Conservation (phyloP, 2,329 filamentous ascomycete genomes). For the Helicocarpus griseus region DNA sequence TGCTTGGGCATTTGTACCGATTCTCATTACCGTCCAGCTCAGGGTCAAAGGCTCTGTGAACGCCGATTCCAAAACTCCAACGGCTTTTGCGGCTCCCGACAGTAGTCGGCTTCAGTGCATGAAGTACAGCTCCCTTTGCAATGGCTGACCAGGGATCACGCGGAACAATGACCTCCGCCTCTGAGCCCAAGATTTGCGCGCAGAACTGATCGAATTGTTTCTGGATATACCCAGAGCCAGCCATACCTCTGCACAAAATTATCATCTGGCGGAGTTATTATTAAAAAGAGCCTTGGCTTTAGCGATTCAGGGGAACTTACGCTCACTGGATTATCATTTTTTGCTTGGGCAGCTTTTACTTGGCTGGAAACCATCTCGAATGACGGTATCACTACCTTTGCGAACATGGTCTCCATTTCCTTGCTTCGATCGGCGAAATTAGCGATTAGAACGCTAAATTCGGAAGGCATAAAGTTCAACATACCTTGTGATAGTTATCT, state of each 20-base stretch:
- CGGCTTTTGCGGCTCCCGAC: constrained; percentile 6
- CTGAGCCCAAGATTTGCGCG: not conserved
- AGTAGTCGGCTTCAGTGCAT: not conserved
- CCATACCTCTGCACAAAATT: constrained; percentile 9
- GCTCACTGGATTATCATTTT: constrained; percentile 1
- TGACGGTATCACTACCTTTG: constrained; percentile 4
- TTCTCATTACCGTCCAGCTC: constrained; percentile 7
- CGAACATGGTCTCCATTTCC: constrained; percentile 8
- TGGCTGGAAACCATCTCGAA: constrained; percentile 3
- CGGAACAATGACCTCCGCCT: constrained; percentile 9
- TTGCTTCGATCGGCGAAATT: not conserved
- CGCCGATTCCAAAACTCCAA: constrained; percentile 8
- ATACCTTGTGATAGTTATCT: constrained; percentile 6
- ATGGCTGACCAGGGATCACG: constrained; percentile 12
- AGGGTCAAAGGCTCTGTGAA: constrained; percentile 10
- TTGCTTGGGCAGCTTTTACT: not conserved
- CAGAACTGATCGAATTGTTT: constrained; percentile 10
- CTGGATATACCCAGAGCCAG: constrained; percentile 9
- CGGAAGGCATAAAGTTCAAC: not conserved
- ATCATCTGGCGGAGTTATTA: not conserved
- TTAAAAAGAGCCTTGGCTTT: not conserved
- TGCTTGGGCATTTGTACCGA: constrained; percentile 6
- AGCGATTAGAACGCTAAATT: not conserved
- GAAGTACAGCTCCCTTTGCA: constrained; percentile 11
- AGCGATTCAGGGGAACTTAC: not conserved